These are phyloP conservation scores for Cudoniella acicularis DNA, from an alignment of 495 filamentous ascomycete species.

Conservation along the genomic window DNA sequence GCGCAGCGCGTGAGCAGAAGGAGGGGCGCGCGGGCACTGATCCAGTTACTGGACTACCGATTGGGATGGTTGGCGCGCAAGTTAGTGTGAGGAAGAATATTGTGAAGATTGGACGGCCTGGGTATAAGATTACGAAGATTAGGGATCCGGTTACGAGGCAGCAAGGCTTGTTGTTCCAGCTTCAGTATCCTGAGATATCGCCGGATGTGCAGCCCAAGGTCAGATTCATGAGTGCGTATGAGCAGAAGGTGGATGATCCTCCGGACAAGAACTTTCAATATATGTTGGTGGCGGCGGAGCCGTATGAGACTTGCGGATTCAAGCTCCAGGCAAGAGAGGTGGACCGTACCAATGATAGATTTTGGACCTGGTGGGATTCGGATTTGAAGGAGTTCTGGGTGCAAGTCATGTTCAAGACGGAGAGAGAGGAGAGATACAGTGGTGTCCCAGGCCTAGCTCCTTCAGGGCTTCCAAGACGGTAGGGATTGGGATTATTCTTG, in stretches of 20 bases:
- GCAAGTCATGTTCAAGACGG: slow-evolving; percentile 99
- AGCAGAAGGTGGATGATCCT: slow-evolving; percentile 94
- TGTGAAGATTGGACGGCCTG: slow-evolving; percentile 96
- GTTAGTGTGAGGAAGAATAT: slow-evolving; percentile 74
- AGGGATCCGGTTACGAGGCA: slow-evolving; percentile 88
- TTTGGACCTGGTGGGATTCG: slow-evolving; percentile 93
- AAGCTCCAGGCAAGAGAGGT: slow-evolving; percentile 95
- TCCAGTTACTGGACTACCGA: slow-evolving; percentile 67
- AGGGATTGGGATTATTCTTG: neutral
- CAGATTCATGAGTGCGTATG: slow-evolving; percentile 95
- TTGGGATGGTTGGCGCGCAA: slow-evolving; percentile 72
- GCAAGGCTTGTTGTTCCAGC: slow-evolving; percentile 85
- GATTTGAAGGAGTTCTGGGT: slow-evolving; percentile 98
- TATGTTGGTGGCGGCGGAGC: slow-evolving; percentile 90
- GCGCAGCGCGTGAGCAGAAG: slow-evolving; percentile 89
- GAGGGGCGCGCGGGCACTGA: slow-evolving; percentile 75
- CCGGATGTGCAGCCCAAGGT: slow-evolving; percentile 73
- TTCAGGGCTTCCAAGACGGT: slow-evolving; percentile 19
- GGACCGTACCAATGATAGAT: slow-evolving; percentile 79
- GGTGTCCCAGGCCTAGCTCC: slow-evolving; percentile 88
- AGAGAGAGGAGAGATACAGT: slow-evolving; percentile 92
- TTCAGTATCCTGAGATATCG: slow-evolving; percentile 91
- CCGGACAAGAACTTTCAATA: slow-evolving; percentile 94
- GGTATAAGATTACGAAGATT: slow-evolving; percentile 97
- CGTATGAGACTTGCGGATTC: slow-evolving; percentile 95